Evolutionary conservation across 306 rosid genomes (phyloP), one percentile per base, ranked within the genome.

Genomic region (Dalbergia cultrata): DNA sequence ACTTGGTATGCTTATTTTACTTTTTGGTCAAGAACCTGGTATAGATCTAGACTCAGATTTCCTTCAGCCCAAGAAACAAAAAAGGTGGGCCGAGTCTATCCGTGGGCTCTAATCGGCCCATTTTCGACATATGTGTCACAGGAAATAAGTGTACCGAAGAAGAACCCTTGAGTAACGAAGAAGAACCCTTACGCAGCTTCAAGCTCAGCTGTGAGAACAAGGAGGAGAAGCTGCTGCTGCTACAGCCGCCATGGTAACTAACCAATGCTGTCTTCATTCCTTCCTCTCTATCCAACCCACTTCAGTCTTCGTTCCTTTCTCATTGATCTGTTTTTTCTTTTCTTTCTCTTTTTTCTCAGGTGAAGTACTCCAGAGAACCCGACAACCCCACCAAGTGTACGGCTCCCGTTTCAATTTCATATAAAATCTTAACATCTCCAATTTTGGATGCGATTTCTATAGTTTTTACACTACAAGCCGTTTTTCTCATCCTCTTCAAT

Each of bases 321-420:
- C 66, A 17, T 14, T 82, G 7, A 39, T 17, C 62, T 13, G 13
- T 8, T 5, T 2, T 37, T 37, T 37, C 0, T 13, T 13, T 14
- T 2, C 0, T 6, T 16, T 9, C 34, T 57, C n/a, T 33, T 5
- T 17, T 45, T 18, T 84, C 63, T 69, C 86, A 92, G 99, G 99
- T 95, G 79, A 95, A 93, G 89, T 95, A 95, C 88, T 95, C 99
- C 73, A 90, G 89, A 76, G 99, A 95, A 81, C 96, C 98, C 16
- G 97, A 91, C 54, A 95, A 95, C 81, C 70, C 89, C 64, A 95
- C 99, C 44, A 95, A 95, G 85, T 93, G 99, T 93, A 70, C 17
- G 87, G 87, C 58, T 0, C 63, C 49, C 54, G 2, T 17, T 53
- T 49, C 50, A 21, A 5, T 14, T 8, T 75, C 6, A 9, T 13